These are phyloP conservation scores for Physcomitrellopsis africana DNA, from an alignment of 225 moss, liverwort and hornwort species.

Conservation along the genomic window DNA sequence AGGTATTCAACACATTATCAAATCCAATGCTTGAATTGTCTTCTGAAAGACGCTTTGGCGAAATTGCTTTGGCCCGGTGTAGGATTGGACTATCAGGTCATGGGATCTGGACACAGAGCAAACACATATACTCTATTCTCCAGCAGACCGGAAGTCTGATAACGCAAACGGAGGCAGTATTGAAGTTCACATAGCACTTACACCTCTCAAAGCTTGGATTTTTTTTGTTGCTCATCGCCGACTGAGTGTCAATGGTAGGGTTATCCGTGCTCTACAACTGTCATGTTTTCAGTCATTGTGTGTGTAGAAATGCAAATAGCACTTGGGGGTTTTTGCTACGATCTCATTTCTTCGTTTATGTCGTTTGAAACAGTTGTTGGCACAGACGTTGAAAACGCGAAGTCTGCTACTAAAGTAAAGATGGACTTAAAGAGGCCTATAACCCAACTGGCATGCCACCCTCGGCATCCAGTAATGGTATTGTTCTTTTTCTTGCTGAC, in stretches of 20 bases:
- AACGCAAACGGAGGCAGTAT: constrained; percentile 51
- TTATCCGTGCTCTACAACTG: not conserved
- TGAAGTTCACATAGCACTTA: constrained; percentile 79
- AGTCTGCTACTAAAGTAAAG: constrained; percentile 34
- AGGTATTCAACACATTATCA: too few relatives aligned
- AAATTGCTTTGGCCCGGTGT: not conserved
- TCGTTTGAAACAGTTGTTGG: constrained; percentile 60
- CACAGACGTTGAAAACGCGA: constrained; percentile 67
- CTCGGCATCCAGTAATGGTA: too few relatives aligned
- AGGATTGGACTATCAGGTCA: constrained; percentile 79
- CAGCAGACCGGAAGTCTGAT: constrained; percentile 63
- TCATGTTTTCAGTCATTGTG: not conserved
- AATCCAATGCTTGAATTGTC: too few relatives aligned
- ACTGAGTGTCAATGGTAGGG: constrained; percentile 70
- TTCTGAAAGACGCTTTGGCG: not conserved
- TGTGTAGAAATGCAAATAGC: not conserved
- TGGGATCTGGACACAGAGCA: constrained; percentile 82
- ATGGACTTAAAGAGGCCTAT: too few relatives aligned
- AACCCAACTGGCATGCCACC: too few relatives aligned
- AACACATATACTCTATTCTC: constrained; percentile 69
- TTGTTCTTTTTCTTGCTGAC: too few relatives aligned
- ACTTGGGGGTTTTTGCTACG: not conserved
- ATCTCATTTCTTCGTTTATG: not conserved
- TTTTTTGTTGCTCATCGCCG: constrained; percentile 79
- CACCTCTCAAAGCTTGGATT: constrained; percentile 75